Evolutionary conservation across 2,329 filamentous ascomycete genomes (phyloP).

Genomic region (Huntiella savannae): DNA sequence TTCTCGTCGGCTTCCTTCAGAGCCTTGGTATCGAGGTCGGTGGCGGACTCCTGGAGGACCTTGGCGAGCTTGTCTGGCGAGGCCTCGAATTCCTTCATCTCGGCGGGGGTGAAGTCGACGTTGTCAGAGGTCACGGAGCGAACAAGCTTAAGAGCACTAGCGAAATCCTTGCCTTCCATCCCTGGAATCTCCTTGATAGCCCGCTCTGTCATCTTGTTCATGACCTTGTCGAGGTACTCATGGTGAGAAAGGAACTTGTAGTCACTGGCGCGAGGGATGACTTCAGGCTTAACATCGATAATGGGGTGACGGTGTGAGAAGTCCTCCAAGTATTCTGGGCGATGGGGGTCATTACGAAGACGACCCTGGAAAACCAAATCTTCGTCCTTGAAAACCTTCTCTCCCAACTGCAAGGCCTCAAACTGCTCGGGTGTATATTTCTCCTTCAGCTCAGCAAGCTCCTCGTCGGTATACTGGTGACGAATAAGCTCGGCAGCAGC

Average conservation of each 20-base stretch:
- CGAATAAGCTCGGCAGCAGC: conserved; percentile 1
- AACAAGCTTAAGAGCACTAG: conserved; percentile 24
- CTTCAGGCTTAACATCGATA: conserved; percentile 48
- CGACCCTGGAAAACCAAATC: conserved; percentile 59
- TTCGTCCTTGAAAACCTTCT: conserved; percentile 52
- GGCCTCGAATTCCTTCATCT: conserved; percentile 30
- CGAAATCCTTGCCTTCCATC: conserved; percentile 24
- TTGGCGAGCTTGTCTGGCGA: conserved; percentile 21
- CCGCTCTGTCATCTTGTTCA: conserved; percentile 26
- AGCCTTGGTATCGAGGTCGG: conserved; percentile 4
- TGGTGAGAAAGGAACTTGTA: conserved; percentile 38
- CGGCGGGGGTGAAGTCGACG: conserved; percentile 31
- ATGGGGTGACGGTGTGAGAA: conserved; percentile 59
- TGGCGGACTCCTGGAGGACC: conserved; percentile 5
- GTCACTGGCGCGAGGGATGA: conserved; percentile 30
- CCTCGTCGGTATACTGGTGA: background rate
- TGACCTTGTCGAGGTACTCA: conserved; percentile 27
- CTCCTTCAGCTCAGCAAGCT: conserved; percentile 16
- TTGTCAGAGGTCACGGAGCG: conserved; percentile 24
- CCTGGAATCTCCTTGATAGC: conserved; percentile 29
- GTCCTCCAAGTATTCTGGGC: conserved; percentile 62
- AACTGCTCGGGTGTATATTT: conserved; percentile 69
- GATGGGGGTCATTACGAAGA: conserved; percentile 52
- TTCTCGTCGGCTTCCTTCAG: conserved; percentile 10
- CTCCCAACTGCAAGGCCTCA: conserved; percentile 62